phyloP scores from a whole-genome alignment of 306 rosid genomes.

The Castanea mollissima region DNA sequence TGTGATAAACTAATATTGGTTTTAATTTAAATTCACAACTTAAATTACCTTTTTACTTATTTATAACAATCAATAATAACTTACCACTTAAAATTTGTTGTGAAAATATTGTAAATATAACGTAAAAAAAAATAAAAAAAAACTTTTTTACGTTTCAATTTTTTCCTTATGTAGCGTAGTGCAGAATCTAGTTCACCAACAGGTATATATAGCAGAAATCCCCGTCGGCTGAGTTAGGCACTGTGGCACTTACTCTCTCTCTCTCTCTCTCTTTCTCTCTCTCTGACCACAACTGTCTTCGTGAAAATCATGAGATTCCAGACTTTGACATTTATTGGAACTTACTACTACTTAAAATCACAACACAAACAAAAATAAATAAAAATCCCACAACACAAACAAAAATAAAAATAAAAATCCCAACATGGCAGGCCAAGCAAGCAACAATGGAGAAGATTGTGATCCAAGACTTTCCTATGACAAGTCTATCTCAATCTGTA shows the following conservation, averaged over 20 bases:
- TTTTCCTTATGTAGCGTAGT: background rate
- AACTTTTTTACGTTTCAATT: too few relatives aligned
- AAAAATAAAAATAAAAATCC: background rate
- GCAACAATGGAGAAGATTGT: slow-evolving; percentile 38
- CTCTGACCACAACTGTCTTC: background rate
- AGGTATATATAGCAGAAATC: background rate
- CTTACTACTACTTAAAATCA: background rate
- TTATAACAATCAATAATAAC: too few relatives aligned
- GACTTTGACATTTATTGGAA: slow-evolving; percentile 25
- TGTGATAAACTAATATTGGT: too few relatives aligned
- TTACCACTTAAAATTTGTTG: too few relatives aligned
- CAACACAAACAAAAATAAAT: too few relatives aligned
- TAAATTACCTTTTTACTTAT: accelerated
- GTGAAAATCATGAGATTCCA: slow-evolving; percentile 33
- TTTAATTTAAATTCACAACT: accelerated
- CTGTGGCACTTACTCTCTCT: slow-evolving; percentile 33
- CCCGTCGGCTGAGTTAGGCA: background rate
- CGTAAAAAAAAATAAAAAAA: too few relatives aligned
- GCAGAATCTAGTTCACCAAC: background rate
- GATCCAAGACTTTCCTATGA: slow-evolving; percentile 19
- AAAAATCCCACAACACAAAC: background rate
- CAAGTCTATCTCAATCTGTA: slow-evolving; percentile 25
- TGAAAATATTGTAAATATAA: accelerated
- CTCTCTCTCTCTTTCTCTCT: too few relatives aligned
- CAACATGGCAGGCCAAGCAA: slow-evolving; percentile 39